Conservation (phyloP, 345 rosid genomes). For the Brassica rapa region DNA sequence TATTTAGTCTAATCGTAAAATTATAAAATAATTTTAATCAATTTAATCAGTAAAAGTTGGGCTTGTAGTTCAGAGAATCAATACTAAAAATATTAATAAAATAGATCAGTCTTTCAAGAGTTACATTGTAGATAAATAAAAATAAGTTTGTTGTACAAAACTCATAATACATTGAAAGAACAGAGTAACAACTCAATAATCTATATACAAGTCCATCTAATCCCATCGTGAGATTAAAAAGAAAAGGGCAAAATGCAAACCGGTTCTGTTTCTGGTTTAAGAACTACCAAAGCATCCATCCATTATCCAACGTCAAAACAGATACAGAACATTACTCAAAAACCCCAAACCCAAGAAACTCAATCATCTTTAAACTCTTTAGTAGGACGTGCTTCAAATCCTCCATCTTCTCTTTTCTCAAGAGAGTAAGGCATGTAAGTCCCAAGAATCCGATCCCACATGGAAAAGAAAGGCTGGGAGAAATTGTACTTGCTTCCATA, state of each 20-base stretch:
- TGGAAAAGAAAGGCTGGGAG: constrained; percentile 77
- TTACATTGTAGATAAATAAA: background rate
- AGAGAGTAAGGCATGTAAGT: constrained; percentile 86
- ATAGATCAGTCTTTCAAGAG: background rate
- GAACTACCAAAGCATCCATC: constrained; percentile 11
- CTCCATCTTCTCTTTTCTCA: constrained; percentile 72
- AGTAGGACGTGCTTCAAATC: constrained; percentile 64
- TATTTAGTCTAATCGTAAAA: too few species aligned
- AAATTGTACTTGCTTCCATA: constrained; percentile 80
- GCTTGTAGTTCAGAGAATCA: background rate
- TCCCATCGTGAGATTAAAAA: background rate
- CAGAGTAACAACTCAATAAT: constrained; percentile 28
- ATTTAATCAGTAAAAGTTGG: background rate
- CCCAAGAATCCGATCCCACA: constrained; percentile 83
- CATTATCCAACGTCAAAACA: background rate
- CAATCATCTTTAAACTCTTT: constrained; percentile 57
- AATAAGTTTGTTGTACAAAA: constrained; percentile 1
- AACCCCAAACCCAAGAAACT: constrained; percentile 15
- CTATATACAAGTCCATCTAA: constrained; percentile 34
- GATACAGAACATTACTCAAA: constrained; percentile 9
- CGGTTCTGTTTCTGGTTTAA: constrained; percentile 14
- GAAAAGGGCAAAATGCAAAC: constrained; percentile 22
- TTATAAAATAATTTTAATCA: background rate
- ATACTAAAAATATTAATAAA: too few species aligned
- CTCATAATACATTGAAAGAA: constrained; percentile 19